Evolutionary conservation across 768 basidiomycete species (phyloP).

Genomic region (Suillus hirtellus): DNA sequence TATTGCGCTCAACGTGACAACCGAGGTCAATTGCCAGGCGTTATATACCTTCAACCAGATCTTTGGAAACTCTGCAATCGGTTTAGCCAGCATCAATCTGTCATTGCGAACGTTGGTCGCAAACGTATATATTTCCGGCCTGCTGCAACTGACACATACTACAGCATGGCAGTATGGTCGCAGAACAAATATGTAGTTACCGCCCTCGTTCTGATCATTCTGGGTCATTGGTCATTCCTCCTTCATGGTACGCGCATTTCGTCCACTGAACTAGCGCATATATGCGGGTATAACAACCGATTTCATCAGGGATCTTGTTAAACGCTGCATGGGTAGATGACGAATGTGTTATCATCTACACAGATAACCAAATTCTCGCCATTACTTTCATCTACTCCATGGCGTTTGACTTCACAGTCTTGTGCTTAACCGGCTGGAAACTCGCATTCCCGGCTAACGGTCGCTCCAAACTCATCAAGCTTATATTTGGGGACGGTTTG

Average conservation of each 20-base stretch:
- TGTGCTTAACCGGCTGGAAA: slow-evolving; percentile 62
- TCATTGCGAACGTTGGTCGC: slow-evolving; percentile 61
- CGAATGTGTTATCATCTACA: slow-evolving; percentile 60
- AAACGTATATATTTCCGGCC: not conserved
- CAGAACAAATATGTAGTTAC: slow-evolving; percentile 53
- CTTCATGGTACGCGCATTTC: slow-evolving; percentile 51
- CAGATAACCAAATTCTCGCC: slow-evolving; percentile 60
- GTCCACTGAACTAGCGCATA: not conserved
- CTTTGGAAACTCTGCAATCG: slow-evolving; percentile 65
- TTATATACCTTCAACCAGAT: slow-evolving; percentile 70
- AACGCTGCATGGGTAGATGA: slow-evolving; percentile 54
- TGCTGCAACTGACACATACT: not conserved
- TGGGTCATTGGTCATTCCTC: slow-evolving; percentile 72
- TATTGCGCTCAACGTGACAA: slow-evolving; percentile 58
- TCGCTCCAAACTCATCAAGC: slow-evolving; percentile 56
- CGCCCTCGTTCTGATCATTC: slow-evolving; percentile 54
- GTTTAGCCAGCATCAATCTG: slow-evolving; percentile 71
- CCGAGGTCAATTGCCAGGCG: slow-evolving; percentile 62
- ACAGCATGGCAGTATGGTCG: slow-evolving; percentile 72
- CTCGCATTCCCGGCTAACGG: slow-evolving; percentile 48
- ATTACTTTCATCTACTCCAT: slow-evolving; percentile 74
- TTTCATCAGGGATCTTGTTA: slow-evolving; percentile 51
- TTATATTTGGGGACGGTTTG: slow-evolving; percentile 72
- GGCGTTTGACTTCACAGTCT: slow-evolving; percentile 66
- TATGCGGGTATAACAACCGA: slow-evolving; percentile 8